These are phyloP conservation scores for Priceomyces fermenticarens DNA, from an alignment of 805 yeast species.

Conservation along the genomic window DNA sequence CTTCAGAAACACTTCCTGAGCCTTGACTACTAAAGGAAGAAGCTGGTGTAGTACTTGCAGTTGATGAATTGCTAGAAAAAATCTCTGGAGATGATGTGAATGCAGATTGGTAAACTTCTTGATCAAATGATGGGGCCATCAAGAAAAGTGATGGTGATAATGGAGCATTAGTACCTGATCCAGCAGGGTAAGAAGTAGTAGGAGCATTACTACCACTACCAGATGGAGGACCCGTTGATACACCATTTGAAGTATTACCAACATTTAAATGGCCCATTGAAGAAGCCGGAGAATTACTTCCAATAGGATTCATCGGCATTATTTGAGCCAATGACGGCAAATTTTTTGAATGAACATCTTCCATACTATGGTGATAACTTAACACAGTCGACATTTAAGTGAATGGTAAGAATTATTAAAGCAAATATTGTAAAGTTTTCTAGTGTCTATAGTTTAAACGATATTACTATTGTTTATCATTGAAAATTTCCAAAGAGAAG, in stretches of 20 bases:
- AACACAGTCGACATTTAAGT: constrained; percentile 21
- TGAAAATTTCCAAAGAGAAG: too few species aligned
- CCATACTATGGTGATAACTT: constrained; percentile 28
- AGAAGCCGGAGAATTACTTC: neutral
- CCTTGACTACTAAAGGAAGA: constrained; percentile 18
- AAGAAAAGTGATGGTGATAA: constrained; percentile 3
- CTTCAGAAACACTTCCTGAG: constrained; percentile 13
- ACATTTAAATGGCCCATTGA: neutral
- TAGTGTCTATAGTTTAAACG: too few species aligned
- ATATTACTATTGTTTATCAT: too few species aligned
- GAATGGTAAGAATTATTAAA: too few species aligned
- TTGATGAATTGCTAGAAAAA: constrained; percentile 14
- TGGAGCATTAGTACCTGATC: constrained; percentile 2
- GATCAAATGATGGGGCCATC: constrained; percentile 4
- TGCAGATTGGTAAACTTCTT: constrained; percentile 6
- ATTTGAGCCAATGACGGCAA: constrained; percentile 47
- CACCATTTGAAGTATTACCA: neutral
- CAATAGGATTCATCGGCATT: constrained; percentile 26
- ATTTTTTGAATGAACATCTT: constrained; percentile 30
- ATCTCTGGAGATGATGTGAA: constrained; percentile 16
- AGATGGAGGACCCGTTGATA: neutral
- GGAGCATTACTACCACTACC: neutral
- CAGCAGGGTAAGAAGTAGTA: neutral
- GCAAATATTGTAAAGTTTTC: too few species aligned
- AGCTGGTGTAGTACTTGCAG: constrained; percentile 27